Conservation (phyloP, 148 eudicot genomes). For the Amaranthus palmeri region DNA sequence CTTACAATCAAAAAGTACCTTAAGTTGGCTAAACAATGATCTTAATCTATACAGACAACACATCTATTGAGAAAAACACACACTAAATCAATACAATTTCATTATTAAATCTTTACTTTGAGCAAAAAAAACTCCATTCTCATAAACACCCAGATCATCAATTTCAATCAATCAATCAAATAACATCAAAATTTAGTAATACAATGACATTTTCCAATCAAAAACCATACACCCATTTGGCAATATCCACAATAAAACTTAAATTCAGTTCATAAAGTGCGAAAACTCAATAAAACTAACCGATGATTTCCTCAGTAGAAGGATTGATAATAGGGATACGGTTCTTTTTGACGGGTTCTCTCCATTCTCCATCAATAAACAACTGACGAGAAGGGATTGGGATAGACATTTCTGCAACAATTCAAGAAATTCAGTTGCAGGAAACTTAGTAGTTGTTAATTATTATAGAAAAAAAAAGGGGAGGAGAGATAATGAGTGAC, state of each 20-base stretch:
- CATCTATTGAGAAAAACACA: too few species aligned
- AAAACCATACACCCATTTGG: too few species aligned
- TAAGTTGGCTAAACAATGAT: too few species aligned
- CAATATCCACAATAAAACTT: neutral
- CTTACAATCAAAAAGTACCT: too few species aligned
- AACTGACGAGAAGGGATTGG: constrained; percentile 58
- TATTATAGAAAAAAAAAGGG: neutral
- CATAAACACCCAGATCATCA: neutral
- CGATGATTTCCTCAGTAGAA: constrained; percentile 71
- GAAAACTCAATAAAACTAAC: constrained; percentile 28
- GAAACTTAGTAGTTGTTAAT: too few species aligned
- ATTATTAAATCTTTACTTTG: too few species aligned
- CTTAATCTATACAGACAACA: too few species aligned
- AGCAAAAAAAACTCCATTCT: neutral
- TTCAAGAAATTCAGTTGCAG: neutral
- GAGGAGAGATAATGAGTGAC: constrained; percentile 8
- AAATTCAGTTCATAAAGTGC: neutral
- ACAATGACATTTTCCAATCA: too few species aligned
- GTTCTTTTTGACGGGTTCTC: constrained; percentile 54
- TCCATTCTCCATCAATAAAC: constrained; percentile 92
- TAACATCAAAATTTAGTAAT: neutral
- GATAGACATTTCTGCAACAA: constrained; percentile 28
- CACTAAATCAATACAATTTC: too few species aligned
- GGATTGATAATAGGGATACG: constrained; percentile 81
- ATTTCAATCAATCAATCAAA: neutral